phyloP scores from a whole-genome alignment of 768 basidiomycete genomes.

The Amanita muscaria region DNA sequence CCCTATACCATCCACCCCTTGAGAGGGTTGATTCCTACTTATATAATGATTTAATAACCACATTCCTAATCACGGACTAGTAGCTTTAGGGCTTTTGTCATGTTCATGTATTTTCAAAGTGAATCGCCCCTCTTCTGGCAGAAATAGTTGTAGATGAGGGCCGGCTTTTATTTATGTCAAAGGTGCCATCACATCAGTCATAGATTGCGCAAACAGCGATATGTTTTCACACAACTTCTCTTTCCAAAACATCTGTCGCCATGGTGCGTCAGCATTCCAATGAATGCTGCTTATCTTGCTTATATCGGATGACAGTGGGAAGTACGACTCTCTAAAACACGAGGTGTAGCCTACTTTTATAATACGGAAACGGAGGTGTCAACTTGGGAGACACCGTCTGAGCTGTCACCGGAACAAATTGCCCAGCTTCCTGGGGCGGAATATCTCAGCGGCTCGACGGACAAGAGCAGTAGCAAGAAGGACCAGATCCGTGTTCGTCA shows the following conservation, averaged over 20 bases:
- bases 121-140: no score
- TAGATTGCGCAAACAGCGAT: background rate
- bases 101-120: no score
- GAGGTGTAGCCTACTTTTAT: constrained; percentile 81
- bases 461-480: constrained; percentile 14
- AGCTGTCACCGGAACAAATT: constrained; percentile 53
- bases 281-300: background rate
- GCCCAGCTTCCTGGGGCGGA: constrained; percentile 59
- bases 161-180: no score
- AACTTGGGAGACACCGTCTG: constrained; percentile 68
- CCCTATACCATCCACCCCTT: background rate
- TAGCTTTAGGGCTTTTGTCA: no score
- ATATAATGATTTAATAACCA: no score
- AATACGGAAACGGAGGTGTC: constrained; percentile 64
- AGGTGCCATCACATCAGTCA: background rate
- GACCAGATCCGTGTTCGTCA: constrained; percentile 88
- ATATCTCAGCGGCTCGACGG: constrained; percentile 21
- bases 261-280: constrained; percentile 9
- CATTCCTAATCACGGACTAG: no score
- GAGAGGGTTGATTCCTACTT: no score
- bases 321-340: constrained; percentile 77
- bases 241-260: background rate
- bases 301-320: constrained; percentile 49
- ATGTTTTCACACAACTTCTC: background rate
- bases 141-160: no score